Base-by-base conservation (phyloP, 75 land plant genomes). In the Adiantum capillusveneris region DNA sequence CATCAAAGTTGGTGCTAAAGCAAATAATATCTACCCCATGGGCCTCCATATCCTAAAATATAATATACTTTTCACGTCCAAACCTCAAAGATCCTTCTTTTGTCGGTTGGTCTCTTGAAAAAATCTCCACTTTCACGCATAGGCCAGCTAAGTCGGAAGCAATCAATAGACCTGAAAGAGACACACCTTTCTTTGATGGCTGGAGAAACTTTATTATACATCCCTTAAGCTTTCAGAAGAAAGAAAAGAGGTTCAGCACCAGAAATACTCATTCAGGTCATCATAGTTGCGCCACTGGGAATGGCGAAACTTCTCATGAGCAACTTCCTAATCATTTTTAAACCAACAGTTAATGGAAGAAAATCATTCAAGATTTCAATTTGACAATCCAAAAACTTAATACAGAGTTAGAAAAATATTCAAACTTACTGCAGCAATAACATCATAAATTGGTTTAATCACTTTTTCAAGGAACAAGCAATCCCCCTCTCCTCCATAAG, bases 251-350 rank as follows among this genome's bases (percentile, higher is more conserved):
- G 7, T 31, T 24, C 39, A 19, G 20, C 29, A 90, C 99, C 99
- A 95, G 81, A 95, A 95, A 63, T 60, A 95, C 66, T 95, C 99
- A 59, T 95, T 95, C 44, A 95, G 69, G 58, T 95, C 99, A 64
- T 95, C 99, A 58, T 95, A 95, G 64, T 95, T 95, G 29, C 99
- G 82, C 99, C 99, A 95, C 28, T 65, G 61, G 7, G 99, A 90
- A 73, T 95, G 82, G 25, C 79, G 79, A 46, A 96, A 80, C 27
- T 72, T 75, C n/a, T 88, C 92, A 59, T 46, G 62, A 70, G 64
- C 76, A 63, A 82, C 84, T 74, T 94, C 98, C 98, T 77, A 67
- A 65, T 17, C 17, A 20, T 6, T 13, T 36, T 49, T 44, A 53
- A 6, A 18, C n/a, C 25, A 16, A 55, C 11, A n/a, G n/a, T n/a